Percentiles rank a stretch among this genome's conserved stretches.
Evolutionary conservation across 441 rosid genomes (phyloP).

Genomic region (Omphalea diandra): DNA sequence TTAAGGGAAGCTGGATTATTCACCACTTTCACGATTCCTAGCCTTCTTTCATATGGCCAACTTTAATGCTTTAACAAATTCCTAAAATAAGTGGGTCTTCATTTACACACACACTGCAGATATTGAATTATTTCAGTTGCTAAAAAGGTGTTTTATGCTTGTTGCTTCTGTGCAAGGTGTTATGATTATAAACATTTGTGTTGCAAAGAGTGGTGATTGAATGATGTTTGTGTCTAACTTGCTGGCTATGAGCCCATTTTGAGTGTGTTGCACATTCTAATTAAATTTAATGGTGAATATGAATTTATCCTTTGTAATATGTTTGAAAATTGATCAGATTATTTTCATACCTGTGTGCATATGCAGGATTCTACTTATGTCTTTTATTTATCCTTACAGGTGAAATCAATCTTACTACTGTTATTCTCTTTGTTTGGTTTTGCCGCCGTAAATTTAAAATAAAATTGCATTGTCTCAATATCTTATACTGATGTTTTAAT

Average conservation of each 20-base stretch:
- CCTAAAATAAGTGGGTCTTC: too few relatives aligned
- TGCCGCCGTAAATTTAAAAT: not conserved
- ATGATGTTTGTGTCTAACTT: not conserved
- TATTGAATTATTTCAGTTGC: too few relatives aligned
- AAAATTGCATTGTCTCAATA: not conserved
- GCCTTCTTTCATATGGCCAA: too few relatives aligned
- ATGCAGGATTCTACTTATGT: not conserved
- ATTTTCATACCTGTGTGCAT: not conserved
- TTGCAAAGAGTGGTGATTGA: not conserved
- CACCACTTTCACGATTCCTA: too few relatives aligned
- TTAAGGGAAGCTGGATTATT: too few relatives aligned
- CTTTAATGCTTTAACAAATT: too few relatives aligned
- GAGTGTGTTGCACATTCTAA: not conserved
- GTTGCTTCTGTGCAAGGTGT: too few relatives aligned
- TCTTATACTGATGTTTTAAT: not conserved
- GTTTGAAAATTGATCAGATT: not conserved
- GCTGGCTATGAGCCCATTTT: not conserved
- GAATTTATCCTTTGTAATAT: not conserved
- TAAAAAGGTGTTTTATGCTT: too few relatives aligned
- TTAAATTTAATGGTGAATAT: constrained; percentile 1
- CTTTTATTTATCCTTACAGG: too few relatives aligned
- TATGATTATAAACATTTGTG: too few relatives aligned
- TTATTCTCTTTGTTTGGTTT: not conserved
- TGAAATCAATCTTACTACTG: not conserved
- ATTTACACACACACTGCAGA: too few relatives aligned